Conservation (phyloP, 2,329 filamentous ascomycete genomes). For the Penicillium sumatraense region DNA sequence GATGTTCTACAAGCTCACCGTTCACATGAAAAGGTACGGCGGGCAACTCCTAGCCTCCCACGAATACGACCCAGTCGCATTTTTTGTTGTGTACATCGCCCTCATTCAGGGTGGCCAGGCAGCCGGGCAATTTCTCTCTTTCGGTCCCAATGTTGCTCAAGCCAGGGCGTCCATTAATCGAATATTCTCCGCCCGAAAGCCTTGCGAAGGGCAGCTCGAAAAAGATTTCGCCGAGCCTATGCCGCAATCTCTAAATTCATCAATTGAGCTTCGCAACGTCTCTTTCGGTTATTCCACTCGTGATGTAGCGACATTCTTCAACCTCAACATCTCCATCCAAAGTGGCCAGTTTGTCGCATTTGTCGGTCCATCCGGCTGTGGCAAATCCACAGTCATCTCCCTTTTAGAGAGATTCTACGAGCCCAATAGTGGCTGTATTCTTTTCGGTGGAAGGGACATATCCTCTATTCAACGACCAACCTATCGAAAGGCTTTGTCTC, state of each 20-base stretch:
- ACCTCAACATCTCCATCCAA: constrained; percentile 38
- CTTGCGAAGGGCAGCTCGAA: constrained; percentile 12
- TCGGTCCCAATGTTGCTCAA: constrained; percentile 60
- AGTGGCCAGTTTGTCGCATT: constrained; percentile 44
- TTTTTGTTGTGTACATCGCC: constrained; percentile 67
- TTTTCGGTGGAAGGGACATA: constrained; percentile 78
- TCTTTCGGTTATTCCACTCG: constrained; percentile 43
- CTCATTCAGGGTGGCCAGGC: constrained; percentile 70
- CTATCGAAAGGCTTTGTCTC: constrained; percentile 73
- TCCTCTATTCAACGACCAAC: constrained; percentile 34
- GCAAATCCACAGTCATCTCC: constrained; percentile 11
- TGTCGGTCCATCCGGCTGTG: constrained; percentile 13
- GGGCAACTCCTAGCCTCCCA: constrained; percentile 60
- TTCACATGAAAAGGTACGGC: constrained; percentile 29
- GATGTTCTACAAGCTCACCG: too few relatives aligned
- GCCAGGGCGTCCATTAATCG: constrained; percentile 43
- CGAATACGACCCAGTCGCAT: constrained; percentile 54
- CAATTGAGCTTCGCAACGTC: too few relatives aligned
- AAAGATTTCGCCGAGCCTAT: too few relatives aligned
- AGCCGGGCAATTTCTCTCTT: constrained; percentile 69
- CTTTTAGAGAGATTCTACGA: constrained; percentile 64
- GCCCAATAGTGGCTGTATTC: constrained; percentile 71
- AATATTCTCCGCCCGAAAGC: constrained; percentile 40
- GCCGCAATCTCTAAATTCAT: too few relatives aligned
- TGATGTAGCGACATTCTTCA: constrained; percentile 33